Evolutionary conservation across 2,329 filamentous ascomycete species (phyloP), one percentile per base, ranked within the genome.

Genomic region (Metarhizium anisopliae): DNA sequence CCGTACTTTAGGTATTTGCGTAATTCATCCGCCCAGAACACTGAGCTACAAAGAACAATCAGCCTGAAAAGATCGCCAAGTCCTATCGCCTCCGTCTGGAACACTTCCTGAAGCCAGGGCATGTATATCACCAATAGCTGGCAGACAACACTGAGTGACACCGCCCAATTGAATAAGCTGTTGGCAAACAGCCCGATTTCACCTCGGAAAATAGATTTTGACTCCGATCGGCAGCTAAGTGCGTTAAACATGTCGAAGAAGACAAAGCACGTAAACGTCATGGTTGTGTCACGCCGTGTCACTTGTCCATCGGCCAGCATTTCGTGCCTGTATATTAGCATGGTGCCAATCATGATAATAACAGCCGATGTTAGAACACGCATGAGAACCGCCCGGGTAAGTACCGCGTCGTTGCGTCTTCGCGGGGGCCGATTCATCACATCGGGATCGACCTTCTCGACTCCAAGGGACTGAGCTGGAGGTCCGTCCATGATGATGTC

Each of bases 171-270:
- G 75, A 99, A 99, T 72, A 99, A 87, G 58, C 85, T 87, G 68
- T 99, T 99, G 8, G 86, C 84, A 56, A 94, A 88, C 13, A 95
- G 70, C 8, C 87, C 84, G 52, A 95, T 79, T 68, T 99, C 92
- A 45, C 94, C 93, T 30, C 87, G 81, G 3, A 99, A 80, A 5
- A 99, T 79, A 11, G 89, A 95, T 70, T 97, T 97, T 59, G 82
- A 85, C 68, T 96, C 92, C 7, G 89, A 95, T 51, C 94, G 89
- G 72, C 94, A 99, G 16, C 90, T 87, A 25, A 99, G 78, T 2
- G 94, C 94, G 71, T 99, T 97, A 78, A 97, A 96, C 94, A 99
- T 99, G 77, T 99, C 94, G 72, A 97, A 99, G 54, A 99, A 82
- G 50, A 99, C 94, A 68, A 99, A 99, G 73, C 92, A 96, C 6